A percentile compares a stretch with the other conserved stretches of the same genome.
These are phyloP conservation scores for Grifola frondosa DNA, from an alignment of 1,284 basidiomycete genomes.

Conservation along the genomic window DNA sequence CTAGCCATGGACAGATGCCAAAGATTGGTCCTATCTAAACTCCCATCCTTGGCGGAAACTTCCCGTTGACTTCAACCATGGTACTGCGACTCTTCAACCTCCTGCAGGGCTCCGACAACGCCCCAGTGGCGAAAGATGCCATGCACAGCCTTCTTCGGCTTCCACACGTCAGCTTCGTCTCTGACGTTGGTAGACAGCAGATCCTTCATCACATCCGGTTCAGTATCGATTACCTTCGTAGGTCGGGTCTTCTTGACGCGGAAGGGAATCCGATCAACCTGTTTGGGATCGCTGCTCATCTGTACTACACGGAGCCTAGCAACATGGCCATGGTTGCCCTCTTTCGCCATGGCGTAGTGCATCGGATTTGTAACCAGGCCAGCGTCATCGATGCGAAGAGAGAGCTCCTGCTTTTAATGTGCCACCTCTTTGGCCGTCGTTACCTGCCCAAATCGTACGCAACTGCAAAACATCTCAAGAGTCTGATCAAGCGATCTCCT, in stretches of 20 bases:
- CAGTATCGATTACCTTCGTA: conserved; percentile 67
- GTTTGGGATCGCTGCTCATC: conserved; percentile 52
- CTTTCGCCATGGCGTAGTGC: conserved; percentile 56
- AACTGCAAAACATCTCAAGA: conserved; percentile 35
- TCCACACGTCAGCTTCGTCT: conserved; percentile 56
- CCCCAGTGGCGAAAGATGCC: conserved; percentile 47
- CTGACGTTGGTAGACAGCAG: conserved; percentile 51
- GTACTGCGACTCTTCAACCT: conserved; percentile 63
- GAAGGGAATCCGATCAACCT: conserved; percentile 59
- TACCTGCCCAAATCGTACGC: conserved; percentile 47
- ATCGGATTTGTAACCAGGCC: conserved; percentile 48
- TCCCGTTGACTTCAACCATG: conserved; percentile 67
- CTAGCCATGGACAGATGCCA: conserved; percentile 61
- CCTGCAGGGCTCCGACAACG: conserved; percentile 55
- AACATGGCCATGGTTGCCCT: conserved; percentile 65
- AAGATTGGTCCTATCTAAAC: conserved; percentile 58
- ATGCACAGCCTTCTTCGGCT: conserved; percentile 53
- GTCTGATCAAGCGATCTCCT: conserved; percentile 49
- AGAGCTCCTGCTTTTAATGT: conserved; percentile 53
- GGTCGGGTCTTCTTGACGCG: conserved; percentile 49
- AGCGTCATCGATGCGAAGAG: conserved; percentile 42
- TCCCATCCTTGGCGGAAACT: conserved; percentile 65
- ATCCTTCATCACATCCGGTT: conserved; percentile 68
- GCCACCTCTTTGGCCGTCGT: conserved; percentile 59
- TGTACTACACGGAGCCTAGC: conserved; percentile 68